Percentiles rank a stretch among this genome's conserved stretches.
Evolutionary conservation across 805 yeast genomes (phyloP).

Genomic region (Tetrapisispora pingtungensis): DNA sequence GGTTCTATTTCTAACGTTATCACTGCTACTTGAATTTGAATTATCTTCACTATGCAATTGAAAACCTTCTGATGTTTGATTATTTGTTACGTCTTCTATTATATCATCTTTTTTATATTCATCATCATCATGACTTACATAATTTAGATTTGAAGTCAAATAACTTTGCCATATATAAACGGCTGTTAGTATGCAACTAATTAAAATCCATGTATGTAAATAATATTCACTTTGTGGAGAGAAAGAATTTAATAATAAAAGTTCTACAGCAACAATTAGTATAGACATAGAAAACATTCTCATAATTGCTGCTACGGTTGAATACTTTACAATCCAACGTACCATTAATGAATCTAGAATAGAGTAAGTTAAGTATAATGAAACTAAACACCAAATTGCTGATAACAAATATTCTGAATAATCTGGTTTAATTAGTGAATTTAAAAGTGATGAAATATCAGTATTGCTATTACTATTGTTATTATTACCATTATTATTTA

Average conservation of each 20-base stretch:
- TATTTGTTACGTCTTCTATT: background rate
- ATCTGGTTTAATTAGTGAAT: conserved; percentile 43
- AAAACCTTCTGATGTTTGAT: background rate
- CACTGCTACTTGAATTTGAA: background rate
- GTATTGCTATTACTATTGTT: background rate
- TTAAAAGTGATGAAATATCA: background rate
- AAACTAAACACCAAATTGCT: conserved; percentile 87
- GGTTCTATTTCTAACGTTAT: background rate
- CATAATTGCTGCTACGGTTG: conserved; percentile 78
- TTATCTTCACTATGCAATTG: background rate
- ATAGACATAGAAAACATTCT: conserved; percentile 78
- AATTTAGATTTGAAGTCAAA: conserved; percentile 64
- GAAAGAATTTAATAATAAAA: conserved; percentile 54
- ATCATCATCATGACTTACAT: conserved; percentile 16
- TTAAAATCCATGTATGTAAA: conserved; percentile 83
- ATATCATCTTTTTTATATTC: conserved; percentile 6
- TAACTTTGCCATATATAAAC: conserved; percentile 80
- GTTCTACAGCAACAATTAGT: conserved; percentile 59
- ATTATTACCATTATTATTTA: background rate
- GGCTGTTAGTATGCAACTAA: conserved; percentile 73
- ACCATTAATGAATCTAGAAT: conserved; percentile 84
- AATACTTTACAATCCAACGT: conserved; percentile 87
- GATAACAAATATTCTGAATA: conserved; percentile 73
- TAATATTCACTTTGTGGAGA: conserved; percentile 65
- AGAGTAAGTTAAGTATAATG: conserved; percentile 74